phyloP scores from a whole-genome alignment of 495 filamentous ascomycete genomes.

The Neurospora sp. region DNA sequence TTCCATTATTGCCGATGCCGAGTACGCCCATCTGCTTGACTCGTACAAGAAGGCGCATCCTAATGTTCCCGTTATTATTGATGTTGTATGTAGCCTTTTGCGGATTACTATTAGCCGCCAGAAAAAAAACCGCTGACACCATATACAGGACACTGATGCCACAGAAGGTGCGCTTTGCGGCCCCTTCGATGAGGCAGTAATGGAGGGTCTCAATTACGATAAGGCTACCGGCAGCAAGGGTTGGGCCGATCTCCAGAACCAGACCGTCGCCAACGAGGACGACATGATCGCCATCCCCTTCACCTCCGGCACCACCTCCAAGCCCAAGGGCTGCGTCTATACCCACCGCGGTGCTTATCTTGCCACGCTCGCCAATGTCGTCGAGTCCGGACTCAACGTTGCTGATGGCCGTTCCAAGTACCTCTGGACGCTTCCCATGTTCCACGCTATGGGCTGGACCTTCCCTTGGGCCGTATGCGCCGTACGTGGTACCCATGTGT shows the following conservation, averaged over 20 bases:
- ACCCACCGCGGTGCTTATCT: conserved; percentile 84
- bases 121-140: background rate
- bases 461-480: conserved; percentile 86
- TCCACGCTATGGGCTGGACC: conserved; percentile 89
- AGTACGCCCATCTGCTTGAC: conserved; percentile 62
- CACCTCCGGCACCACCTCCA: conserved; percentile 87
- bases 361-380: conserved; percentile 71
- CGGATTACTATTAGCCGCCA: background rate
- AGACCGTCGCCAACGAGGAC: conserved; percentile 59
- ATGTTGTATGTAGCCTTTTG: conserved; percentile 32
- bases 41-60: conserved; percentile 50
- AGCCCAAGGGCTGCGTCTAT: conserved; percentile 88
- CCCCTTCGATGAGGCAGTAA: conserved; percentile 74
- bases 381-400: conserved; percentile 78
- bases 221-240: conserved; percentile 48
- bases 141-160: conserved; percentile 61
- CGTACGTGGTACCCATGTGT: conserved; percentile 88
- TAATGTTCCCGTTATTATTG: conserved; percentile 58
- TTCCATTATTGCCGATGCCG: conserved; percentile 75
- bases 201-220: conserved; percentile 71
- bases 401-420: conserved; percentile 61
- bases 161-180: conserved; percentile 64
- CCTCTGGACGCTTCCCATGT: conserved; percentile 88
- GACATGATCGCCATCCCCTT: conserved; percentile 69
- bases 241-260: conserved; percentile 66